Percentiles rank a stretch among this genome's conserved stretches.
These are phyloP conservation scores for Leccinum rimulosum DNA, from an alignment of 768 basidiomycete species.

Conservation along the genomic window DNA sequence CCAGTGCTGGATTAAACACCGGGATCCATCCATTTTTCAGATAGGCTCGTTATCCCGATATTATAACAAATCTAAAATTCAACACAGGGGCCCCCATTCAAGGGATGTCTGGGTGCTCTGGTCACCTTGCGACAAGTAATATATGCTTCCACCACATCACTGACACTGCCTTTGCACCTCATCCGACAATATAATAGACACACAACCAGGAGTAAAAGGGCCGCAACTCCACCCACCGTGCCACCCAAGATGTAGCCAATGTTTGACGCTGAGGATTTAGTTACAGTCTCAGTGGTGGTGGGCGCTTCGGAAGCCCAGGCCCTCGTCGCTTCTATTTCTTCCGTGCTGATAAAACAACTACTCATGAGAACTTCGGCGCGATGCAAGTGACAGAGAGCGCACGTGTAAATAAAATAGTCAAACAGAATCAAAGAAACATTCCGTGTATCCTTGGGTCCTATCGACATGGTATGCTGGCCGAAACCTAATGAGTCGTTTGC, in stretches of 20 bases:
- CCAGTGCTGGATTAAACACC: no score
- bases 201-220: neutral
- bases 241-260: neutral
- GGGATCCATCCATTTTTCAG: no score
- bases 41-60: no score
- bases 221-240: neutral
- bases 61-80: no score
- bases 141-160: conserved; percentile 6
- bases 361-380: neutral
- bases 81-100: no score
- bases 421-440: conserved; percentile 10
- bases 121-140: neutral
- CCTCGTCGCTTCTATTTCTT: neutral
- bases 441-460: conserved; percentile 2
- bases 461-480: conserved; percentile 8
- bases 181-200: conserved; percentile 6
- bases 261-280: no score
- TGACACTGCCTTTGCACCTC: neutral
- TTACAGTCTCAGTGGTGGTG: neutral
- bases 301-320: neutral
- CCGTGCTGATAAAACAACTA: neutral
- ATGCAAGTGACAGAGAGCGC: neutral
- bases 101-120: no score
- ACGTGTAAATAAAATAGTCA: conserved; percentile 23
- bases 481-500: conserved; percentile 8